Conservation (phyloP, 768 basidiomycete species). For the Mrakia gelida region DNA sequence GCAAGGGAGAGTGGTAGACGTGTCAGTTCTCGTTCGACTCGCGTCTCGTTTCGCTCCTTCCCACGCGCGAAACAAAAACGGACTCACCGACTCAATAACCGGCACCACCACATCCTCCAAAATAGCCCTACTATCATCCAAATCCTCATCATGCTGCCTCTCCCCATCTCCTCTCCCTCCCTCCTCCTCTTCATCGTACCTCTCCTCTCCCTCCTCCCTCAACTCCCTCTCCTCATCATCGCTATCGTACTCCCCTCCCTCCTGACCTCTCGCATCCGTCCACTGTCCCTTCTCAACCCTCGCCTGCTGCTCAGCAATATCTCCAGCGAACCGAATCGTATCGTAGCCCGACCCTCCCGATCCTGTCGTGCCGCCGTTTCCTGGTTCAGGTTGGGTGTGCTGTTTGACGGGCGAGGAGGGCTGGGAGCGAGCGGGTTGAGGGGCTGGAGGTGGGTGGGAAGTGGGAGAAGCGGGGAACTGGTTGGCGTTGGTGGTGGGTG, state of each 20-base stretch:
- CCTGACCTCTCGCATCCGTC: conserved; percentile 21
- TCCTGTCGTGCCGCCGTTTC: neutral
- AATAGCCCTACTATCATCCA: conserved; percentile 56
- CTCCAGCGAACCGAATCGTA: conserved; percentile 20
- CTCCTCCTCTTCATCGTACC: neutral
- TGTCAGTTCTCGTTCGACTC: neutral
- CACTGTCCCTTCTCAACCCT: conserved; percentile 12
- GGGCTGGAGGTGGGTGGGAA: neutral
- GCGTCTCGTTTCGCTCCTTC: neutral
- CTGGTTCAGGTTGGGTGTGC: neutral
- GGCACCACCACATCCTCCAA: conserved; percentile 91
- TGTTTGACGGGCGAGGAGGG: conserved; percentile 8
- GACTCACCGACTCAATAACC: conserved; percentile 85
- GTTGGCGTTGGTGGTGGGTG: neutral
- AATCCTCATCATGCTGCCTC: conserved; percentile 37
- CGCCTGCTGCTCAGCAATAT: conserved; percentile 17
- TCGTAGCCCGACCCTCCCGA: neutral
- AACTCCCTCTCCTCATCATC: conserved; percentile 17
- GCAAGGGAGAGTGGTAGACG: neutral
- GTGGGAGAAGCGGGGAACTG: conserved; percentile 2
- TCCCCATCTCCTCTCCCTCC: neutral
- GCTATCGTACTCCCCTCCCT: conserved; percentile 18
- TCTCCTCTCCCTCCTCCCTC: neutral
- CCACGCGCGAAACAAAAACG: neutral
- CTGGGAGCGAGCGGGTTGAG: neutral